These are phyloP conservation scores for Amanita polypyramis DNA, from an alignment of 768 basidiomycete species.

Conservation along the genomic window DNA sequence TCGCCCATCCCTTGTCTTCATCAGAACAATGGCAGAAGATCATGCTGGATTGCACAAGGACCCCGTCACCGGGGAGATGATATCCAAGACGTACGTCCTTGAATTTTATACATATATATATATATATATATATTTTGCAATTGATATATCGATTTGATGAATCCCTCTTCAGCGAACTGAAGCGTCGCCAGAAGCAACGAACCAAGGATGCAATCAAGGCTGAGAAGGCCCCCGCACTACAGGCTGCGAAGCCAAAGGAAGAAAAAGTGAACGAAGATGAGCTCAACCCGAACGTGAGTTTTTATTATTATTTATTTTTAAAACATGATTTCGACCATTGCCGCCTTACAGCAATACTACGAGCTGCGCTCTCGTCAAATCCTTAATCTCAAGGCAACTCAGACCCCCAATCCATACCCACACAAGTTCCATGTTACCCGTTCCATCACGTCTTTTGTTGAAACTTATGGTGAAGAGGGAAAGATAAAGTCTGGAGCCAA, in stretches of 20 bases:
- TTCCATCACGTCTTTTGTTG: conserved; percentile 67
- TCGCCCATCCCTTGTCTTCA: not conserved
- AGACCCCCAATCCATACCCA: conserved; percentile 90
- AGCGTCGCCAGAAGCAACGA: conserved; percentile 84
- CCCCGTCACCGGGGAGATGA: conserved; percentile 89
- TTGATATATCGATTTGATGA: conserved; percentile 21
- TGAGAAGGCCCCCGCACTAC: conserved; percentile 34
- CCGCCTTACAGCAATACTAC: conserved; percentile 79
- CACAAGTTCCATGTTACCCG: conserved; percentile 94
- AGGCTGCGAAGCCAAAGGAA: conserved; percentile 26
- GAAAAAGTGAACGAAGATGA: conserved; percentile 64
- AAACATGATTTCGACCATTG: no score
- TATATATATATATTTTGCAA: not conserved
- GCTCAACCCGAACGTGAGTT: conserved; percentile 83
- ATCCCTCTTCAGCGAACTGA: conserved; percentile 75
- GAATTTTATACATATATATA: conserved; percentile 8
- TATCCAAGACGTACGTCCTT: conserved; percentile 81
- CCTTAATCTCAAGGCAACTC: conserved; percentile 72
- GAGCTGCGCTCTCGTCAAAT: conserved; percentile 88
- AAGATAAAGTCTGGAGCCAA: conserved; percentile 58
- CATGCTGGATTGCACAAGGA: conserved; percentile 50
- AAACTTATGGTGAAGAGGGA: conserved; percentile 62
- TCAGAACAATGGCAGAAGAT: conserved; percentile 29
- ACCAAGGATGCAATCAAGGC: conserved; percentile 73
- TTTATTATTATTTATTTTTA: no score